Evolutionary conservation across 2,329 filamentous ascomycete genomes (phyloP), one percentile per base, ranked within the genome.

Genomic region (Trichoderma harzianum): DNA sequence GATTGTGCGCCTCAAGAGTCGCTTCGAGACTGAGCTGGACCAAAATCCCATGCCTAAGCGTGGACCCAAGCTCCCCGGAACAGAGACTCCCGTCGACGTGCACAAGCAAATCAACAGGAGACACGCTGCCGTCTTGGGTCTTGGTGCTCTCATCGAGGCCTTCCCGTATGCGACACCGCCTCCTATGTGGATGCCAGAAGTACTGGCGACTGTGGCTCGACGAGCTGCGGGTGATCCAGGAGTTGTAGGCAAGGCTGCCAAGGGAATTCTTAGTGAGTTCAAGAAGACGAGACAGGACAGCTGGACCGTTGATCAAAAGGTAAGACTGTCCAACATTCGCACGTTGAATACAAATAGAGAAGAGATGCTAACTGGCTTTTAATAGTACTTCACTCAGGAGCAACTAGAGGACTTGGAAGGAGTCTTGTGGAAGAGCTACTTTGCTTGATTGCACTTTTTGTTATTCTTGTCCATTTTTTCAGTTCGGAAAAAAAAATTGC

Each of bases 281-380:
- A 99, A 99, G 86, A 99, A 99, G 89, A 99, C 96, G 60, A 91
- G 96, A 80, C 96, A 99, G 82, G 96, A 99, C 85, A 99, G 95
- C 76, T 99, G 96, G 96, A 92, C 92, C 78, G 95, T 97, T 73
- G 96, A 99, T 84, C 93, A 97, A 77, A 98, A 97, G 92, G 96
- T 97, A 84, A 82, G 89, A 82, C 1, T 4, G 3, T n/a, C 14
- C 14, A 43, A 3, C 34, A 28, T 14, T 4, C 11, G 0, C 11
- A 21, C 16, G 16, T 21, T 34, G 7, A 32, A 36, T n/a, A 0
- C 2, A 30, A 16, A 55, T 6, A 1, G 24, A 32, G 43, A 60
- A 43, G 1, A 51, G 36, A 65, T 30, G 57, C 70, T 72, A 47
- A 72, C 55, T 28, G 2, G 5, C 47, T 21, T 21, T 28, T 12